phyloP scores from a whole-genome alignment of 108 stramenopile species.

The Nitzschia sp. region DNA sequence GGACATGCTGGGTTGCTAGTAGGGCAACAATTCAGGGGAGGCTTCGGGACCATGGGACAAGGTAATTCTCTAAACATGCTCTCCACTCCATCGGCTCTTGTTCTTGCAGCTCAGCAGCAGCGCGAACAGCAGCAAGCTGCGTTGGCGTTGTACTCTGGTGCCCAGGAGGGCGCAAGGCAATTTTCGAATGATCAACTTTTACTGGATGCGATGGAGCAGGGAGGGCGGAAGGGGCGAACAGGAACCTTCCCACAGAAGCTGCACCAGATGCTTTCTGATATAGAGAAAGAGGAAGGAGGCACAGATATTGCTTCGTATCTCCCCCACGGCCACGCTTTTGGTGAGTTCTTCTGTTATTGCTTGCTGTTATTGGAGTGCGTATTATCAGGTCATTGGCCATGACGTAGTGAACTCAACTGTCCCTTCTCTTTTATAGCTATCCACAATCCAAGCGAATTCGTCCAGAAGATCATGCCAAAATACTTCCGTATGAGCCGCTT shows the following conservation, averaged over 20 bases:
- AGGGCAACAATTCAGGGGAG: background rate
- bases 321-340: constrained; percentile 67
- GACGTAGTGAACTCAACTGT: no score
- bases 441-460: constrained; percentile 63
- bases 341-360: no score
- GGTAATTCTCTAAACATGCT: background rate
- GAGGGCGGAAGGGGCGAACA: constrained; percentile 5
- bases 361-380: no score
- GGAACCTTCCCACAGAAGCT: constrained; percentile 65
- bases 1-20: background rate
- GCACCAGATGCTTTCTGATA: constrained; percentile 67
- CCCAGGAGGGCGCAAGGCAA: background rate
- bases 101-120: constrained; percentile 4
- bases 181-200: constrained; percentile 11
- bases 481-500: constrained; percentile 85
- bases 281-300: constrained; percentile 57
- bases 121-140: background rate
- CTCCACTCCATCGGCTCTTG: background rate
- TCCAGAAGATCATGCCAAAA: constrained; percentile 68
- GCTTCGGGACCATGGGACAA: background rate
- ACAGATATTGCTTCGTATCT: constrained; percentile 50
- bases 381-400: no score
- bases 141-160: background rate
- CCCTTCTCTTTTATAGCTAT: no score
- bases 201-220: constrained; percentile 13